phyloP scores from a whole-genome alignment of 164 flowering plant genomes.

The Pachysandra terminalis region DNA sequence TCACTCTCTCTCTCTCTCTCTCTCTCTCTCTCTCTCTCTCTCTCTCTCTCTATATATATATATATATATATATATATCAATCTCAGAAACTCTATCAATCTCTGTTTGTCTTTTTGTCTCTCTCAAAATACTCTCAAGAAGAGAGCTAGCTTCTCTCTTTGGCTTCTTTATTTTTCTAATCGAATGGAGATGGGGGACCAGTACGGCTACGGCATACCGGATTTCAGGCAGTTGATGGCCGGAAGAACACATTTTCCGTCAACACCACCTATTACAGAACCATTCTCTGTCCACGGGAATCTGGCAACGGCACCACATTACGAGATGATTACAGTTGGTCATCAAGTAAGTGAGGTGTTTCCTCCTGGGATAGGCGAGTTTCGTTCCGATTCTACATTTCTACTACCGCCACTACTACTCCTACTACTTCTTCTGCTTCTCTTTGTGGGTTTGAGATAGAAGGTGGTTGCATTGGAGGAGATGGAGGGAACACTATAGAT shows the following conservation, averaged over 20 bases:
- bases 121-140: background rate
- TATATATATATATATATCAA: no score
- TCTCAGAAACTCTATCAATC: slow-evolving; percentile 5
- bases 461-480: slow-evolving; percentile 28
- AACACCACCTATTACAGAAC: slow-evolving; percentile 25
- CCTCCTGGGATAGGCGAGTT: slow-evolving; percentile 25
- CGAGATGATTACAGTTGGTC: slow-evolving; percentile 45
- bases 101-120: slow-evolving; percentile 9
- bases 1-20: no score
- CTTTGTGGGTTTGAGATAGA: slow-evolving; percentile 33
- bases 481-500: slow-evolving; percentile 65
- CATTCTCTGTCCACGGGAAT: slow-evolving; percentile 28
- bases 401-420: slow-evolving; percentile 7
- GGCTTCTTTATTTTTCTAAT: background rate
- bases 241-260: slow-evolving; percentile 35
- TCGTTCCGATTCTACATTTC: slow-evolving; percentile 29
- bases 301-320: slow-evolving; percentile 27
- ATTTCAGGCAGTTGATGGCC: slow-evolving; percentile 59
- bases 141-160: no score
- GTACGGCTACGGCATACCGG: slow-evolving; percentile 48
- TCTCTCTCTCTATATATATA: background rate
- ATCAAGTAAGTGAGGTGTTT: slow-evolving; percentile 14
- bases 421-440: slow-evolving; percentile 12
- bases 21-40: slow-evolving; percentile 19
- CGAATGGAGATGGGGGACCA: slow-evolving; percentile 55